phyloP scores from a whole-genome alignment of 1,284 basidiomycete genomes.

The Trametes versicolor region DNA sequence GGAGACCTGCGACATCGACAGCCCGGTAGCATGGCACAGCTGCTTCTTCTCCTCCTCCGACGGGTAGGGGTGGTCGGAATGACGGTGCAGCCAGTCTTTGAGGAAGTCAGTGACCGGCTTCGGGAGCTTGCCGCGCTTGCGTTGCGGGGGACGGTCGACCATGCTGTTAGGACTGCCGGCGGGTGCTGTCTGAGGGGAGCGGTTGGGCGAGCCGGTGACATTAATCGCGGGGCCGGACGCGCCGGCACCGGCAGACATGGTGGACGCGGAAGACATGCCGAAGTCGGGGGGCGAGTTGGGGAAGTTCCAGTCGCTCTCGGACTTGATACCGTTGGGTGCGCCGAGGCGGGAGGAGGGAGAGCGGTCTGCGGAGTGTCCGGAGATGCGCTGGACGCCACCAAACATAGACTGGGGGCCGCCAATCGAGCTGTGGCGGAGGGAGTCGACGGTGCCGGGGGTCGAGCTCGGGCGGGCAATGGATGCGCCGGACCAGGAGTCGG shows the following conservation, averaged over 20 bases:
- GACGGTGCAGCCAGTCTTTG: conserved; percentile 90
- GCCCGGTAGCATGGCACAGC: conserved; percentile 84
- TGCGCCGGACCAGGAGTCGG: conserved; percentile 54
- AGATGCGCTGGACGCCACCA: conserved; percentile 72
- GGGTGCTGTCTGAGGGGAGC: conserved; percentile 62
- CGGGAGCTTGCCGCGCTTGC: conserved; percentile 88
- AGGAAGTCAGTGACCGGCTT: conserved; percentile 91
- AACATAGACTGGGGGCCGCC: conserved; percentile 67
- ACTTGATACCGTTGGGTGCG: conserved; percentile 41
- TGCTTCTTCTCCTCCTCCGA: conserved; percentile 92
- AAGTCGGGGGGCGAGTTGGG: conserved; percentile 52
- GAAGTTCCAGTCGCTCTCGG: conserved; percentile 57
- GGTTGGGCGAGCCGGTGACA: conserved; percentile 48
- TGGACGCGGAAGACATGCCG: conserved; percentile 47
- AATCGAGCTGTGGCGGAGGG: conserved; percentile 69
- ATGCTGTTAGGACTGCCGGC: conserved; percentile 60
- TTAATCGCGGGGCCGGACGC: conserved; percentile 37
- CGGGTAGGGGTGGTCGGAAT: conserved; percentile 90
- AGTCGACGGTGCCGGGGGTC: conserved; percentile 68
- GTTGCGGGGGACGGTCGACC: conserved; percentile 69
- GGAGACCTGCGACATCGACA: conserved; percentile 89
- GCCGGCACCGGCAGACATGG: conserved; percentile 50
- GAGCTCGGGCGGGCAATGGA: conserved; percentile 50
- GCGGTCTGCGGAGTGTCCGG: conserved; percentile 67
- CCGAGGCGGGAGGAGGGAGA: conserved; percentile 46